These are phyloP conservation scores for Parasitella parasitica DNA, from an alignment of 371 early-diverging fungal species.

Conservation along the genomic window DNA sequence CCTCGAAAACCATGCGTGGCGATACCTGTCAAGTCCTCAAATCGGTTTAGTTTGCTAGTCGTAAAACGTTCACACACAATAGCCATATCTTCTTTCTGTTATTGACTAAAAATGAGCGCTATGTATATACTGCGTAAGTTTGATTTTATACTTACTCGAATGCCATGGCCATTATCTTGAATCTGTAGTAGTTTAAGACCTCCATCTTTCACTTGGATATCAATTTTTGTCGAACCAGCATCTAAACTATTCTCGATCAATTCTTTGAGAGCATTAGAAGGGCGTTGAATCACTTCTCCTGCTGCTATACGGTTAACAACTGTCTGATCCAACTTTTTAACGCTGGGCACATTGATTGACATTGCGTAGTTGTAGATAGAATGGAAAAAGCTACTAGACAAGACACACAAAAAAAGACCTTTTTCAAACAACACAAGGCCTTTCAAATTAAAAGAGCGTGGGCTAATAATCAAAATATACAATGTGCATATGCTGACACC, in stretches of 20 bases:
- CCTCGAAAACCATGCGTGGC: conserved; percentile 98
- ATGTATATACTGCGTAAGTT: neutral
- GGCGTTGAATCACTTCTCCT: conserved; percentile 95
- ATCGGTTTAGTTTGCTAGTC: conserved; percentile 88
- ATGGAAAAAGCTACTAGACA: neutral
- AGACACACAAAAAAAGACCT: too few relatives aligned
- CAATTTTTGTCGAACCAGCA: conserved; percentile 87
- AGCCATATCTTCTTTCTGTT: conserved; percentile 71
- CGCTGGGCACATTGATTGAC: conserved; percentile 27
- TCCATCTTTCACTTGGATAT: conserved; percentile 82
- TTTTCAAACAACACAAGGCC: too few relatives aligned
- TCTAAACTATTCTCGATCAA: conserved; percentile 97
- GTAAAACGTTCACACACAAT: conserved; percentile 95
- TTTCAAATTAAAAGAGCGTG: too few relatives aligned
- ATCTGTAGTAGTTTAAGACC: conserved; percentile 92
- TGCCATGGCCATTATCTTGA: conserved; percentile 97
- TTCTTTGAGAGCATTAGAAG: conserved; percentile 96
- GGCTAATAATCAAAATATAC: too few relatives aligned
- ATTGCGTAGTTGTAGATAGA: neutral
- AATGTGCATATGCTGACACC: too few relatives aligned
- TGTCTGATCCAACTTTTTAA: conserved; percentile 69
- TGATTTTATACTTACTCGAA: conserved; percentile 50
- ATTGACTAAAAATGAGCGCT: neutral
- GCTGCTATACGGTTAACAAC: conserved; percentile 96
- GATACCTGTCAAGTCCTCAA: conserved; percentile 86